Evolutionary conservation across 1,139 yeast genomes (phyloP), one percentile per base, ranked within the genome.

Genomic region (Yamadazyma pseudoaaseri): DNA sequence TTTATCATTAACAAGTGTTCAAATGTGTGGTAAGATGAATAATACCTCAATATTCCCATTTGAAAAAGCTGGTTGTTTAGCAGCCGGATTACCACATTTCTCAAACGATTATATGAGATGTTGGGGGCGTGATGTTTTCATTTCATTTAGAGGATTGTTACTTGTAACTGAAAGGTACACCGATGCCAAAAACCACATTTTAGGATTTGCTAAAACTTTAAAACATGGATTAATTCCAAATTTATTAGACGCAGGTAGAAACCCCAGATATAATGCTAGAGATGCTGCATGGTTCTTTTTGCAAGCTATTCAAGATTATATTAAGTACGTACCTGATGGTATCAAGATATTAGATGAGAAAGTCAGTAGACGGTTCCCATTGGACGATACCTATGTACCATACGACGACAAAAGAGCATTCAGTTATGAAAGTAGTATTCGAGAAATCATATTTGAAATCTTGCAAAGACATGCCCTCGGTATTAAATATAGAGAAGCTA

Each of bases 101-200:
- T 81, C 94, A 52, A 76, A 74, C 38, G 87, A 83, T 47, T 89
- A 86, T 57, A 89, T 90, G 96, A 74, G 98, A 59, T 87, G 97
- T 56, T 92, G 98, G 98, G 98, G 98, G 20, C 75, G 98, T 54
- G 98, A 92, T 61, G 95, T 89, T 2, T 92, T 92, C 54, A 82
- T 92, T 36, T 76, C 96, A 0, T 70, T 85, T 36, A 70, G 96
- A 44, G 98, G 98, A 0, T 67, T 90, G 31, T 62, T 89, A 41
- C 62, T 90, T 26, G 81, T 84, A 1, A 75, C 96, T 0, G 94
- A 84, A 11, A 70, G 97, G 37, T 77, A 56, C 50, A 86, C 83
- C 3, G 92, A 82, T 37, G 97, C 97, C 1, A 81, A 72, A 48
- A 60, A 64, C 30, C 97, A 92, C 53, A 86, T 92, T 41, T 62